Evolutionary conservation across 768 basidiomycete species (phyloP), one percentile per base, ranked within the genome.

Genomic region (Mycena epipterygia): DNA sequence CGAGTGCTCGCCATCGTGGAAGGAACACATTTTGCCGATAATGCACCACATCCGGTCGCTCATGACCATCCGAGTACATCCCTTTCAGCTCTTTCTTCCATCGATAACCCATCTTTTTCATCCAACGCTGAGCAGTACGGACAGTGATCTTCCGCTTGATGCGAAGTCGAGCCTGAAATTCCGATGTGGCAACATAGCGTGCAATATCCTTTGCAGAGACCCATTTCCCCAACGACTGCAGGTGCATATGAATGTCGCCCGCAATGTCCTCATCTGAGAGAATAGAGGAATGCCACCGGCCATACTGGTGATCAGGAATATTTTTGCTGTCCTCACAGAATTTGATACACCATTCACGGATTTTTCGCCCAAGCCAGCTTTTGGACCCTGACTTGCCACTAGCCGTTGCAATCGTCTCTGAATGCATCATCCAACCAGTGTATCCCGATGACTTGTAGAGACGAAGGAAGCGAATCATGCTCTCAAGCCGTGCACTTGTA

Each of bases 11-110:
- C 72, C 64, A 73, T 12, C 27, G 33, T 30, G 72, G 70, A 12
- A 78, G 63, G 58, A 76, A 78, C 8, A 72, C 44, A 21, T 75
- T 48, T 44, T 76, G 72, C 30, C 48, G 25, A 32, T 44, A 53
- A 67, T 79, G 41, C 8, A 42, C 41, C 11, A 42, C 56, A 27
- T 35, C 23, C 5, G 14, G 11, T 12, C 56, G 56, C 19, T 35
- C 56, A n/a, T 42, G 39, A 17, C 25, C 33, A 58, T 58, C 56
- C 14, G 39, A 42, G 19, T 42, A 42, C 37, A 39, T 39, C 37
- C 37, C 37, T 39, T 39, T 39, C 9, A 16, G 41, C 21, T 44
- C 57, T 25, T 60, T 49, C 29, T 25, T 59, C 65, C 65, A 66
- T 39, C 27, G 55, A 55, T 60, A 66, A 35, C 35, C 56, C 29